Evolutionary conservation across 169 alveolate species (phyloP).

Genomic region (Plasmodium relictum): DNA sequence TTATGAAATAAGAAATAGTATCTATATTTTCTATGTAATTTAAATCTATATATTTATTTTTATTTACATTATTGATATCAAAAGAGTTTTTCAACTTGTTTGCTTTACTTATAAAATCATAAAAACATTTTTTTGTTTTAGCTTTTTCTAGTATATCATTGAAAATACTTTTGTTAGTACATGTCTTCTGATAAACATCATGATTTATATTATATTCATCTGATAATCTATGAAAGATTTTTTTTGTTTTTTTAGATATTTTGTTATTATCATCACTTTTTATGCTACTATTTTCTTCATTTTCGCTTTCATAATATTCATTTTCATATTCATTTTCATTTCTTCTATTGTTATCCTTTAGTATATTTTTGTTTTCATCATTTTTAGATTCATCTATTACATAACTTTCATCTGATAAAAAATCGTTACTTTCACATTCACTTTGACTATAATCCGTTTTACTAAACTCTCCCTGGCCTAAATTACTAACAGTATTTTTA

Average conservation of each 20-base stretch:
- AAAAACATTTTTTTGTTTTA: conserved; percentile 43
- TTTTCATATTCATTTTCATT: neutral
- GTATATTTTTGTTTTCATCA: neutral
- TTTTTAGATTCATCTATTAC: neutral
- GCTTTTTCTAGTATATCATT: conserved; percentile 54
- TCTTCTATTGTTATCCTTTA: neutral
- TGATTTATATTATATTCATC: conserved; percentile 20
- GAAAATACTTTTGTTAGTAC: conserved; percentile 43
- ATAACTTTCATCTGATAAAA: neutral
- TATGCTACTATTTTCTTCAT: neutral
- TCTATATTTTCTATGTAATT: conserved; percentile 57
- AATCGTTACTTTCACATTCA: conserved; percentile 26
- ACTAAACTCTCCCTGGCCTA: conserved; percentile 36
- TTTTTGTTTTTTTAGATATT: neutral
- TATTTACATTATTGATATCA: conserved; percentile 32
- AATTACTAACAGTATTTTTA: conserved; percentile 37
- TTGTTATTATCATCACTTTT: neutral
- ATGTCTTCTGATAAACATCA: conserved; percentile 5
- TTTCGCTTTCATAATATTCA: neutral
- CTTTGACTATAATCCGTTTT: conserved; percentile 24
- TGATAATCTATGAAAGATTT: neutral
- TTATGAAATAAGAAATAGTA: conserved; percentile 61
- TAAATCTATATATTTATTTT: conserved; percentile 40
- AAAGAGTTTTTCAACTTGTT: conserved; percentile 52
- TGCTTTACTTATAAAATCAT: conserved; percentile 40